Evolutionary conservation across 371 early-diverging fungal species (phyloP), one percentile per base, ranked within the genome.

Genomic region (Furculomyces boomerangus): DNA sequence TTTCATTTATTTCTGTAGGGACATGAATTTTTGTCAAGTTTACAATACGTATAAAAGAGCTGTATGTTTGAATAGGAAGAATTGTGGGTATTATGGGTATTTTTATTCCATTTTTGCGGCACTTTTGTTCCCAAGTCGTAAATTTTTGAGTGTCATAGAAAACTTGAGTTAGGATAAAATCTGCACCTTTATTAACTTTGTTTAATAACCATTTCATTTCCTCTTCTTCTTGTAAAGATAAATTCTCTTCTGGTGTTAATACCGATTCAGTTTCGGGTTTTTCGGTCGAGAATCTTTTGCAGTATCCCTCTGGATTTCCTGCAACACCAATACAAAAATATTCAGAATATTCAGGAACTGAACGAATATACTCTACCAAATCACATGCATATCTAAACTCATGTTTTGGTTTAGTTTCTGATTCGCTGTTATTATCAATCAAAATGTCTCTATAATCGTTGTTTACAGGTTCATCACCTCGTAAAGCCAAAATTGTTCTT

Each of bases 311-410:
- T n/a, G 96, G 96, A 66, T 93, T 93, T 7, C 88, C 94, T 18
- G 94, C 94, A 41, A 96, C 94, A 58, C 89, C 93, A 59, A 94
- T 84, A 61, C 92, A 88, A 63, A 96, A 96, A 66, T 85, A 83
- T 71, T 93, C 90, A 3, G 86, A 86, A 64, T 93, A 84, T 51
- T 81, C 63, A 51, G 77, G 66, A 8, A 30, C 26, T 7, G 31
- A 28, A 30, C 87, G 78, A 51, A 96, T 90, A 62, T 92, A 90
- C 26, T 71, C 72, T 5, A 96, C 94, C n/a, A 96, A 74, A 65
- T 96, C 95, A 50, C 77, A 69, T 14, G 94, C 93, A 65, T 93
- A 77, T 2, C 69, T 59, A 65, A 96, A 93, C 2, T 81, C 80
- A 8, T 1, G 50, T 3, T 25, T 53, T 30, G 14, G 3, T 26